phyloP scores from a whole-genome alignment of 2,329 filamentous ascomycete genomes.

The Colletotrichum liaoningense region DNA sequence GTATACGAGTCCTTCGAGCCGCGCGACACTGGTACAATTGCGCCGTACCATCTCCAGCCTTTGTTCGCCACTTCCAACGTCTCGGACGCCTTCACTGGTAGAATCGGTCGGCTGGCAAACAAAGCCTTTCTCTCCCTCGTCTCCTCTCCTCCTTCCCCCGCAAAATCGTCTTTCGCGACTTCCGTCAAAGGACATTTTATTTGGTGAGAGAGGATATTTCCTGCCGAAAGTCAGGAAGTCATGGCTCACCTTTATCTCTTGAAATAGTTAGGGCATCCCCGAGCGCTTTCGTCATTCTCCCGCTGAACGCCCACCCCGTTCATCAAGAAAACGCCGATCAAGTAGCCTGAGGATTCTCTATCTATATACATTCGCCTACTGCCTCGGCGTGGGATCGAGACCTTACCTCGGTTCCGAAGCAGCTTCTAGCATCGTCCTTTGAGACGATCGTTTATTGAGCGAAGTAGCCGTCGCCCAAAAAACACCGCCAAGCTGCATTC shows the following conservation, averaged over 20 bases:
- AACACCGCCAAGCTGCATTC: slow-evolving; percentile 75
- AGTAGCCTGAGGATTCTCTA: slow-evolving; percentile 9
- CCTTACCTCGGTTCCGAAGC: slow-evolving; percentile 3
- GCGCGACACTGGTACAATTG: slow-evolving; percentile 45
- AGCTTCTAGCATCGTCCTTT: slow-evolving; percentile 20
- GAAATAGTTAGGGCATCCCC: slow-evolving; percentile 16
- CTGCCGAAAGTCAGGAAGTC: slow-evolving; percentile 32
- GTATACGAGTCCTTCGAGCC: slow-evolving; percentile 46
- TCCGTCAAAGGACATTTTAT: slow-evolving; percentile 6
- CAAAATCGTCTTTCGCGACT: neutral
- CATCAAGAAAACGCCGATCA: slow-evolving; percentile 17
- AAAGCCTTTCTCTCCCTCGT: neutral
- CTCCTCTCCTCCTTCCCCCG: neutral
- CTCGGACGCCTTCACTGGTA: slow-evolving; percentile 74
- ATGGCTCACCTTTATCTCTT: slow-evolving; percentile 31
- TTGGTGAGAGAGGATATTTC: slow-evolving; percentile 36
- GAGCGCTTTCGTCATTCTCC: slow-evolving; percentile 13
- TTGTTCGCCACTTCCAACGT: slow-evolving; percentile 38
- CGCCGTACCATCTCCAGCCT: slow-evolving; percentile 20
- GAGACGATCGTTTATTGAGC: slow-evolving; percentile 6
- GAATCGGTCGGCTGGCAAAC: slow-evolving; percentile 37
- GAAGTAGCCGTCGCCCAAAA: slow-evolving; percentile 6
- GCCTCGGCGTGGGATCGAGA: slow-evolving; percentile 15
- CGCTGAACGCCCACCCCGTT: slow-evolving; percentile 23
- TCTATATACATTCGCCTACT: neutral